Base-by-base conservation (phyloP, 75 land plant genomes). In the Ceratopteris richardii region DNA sequence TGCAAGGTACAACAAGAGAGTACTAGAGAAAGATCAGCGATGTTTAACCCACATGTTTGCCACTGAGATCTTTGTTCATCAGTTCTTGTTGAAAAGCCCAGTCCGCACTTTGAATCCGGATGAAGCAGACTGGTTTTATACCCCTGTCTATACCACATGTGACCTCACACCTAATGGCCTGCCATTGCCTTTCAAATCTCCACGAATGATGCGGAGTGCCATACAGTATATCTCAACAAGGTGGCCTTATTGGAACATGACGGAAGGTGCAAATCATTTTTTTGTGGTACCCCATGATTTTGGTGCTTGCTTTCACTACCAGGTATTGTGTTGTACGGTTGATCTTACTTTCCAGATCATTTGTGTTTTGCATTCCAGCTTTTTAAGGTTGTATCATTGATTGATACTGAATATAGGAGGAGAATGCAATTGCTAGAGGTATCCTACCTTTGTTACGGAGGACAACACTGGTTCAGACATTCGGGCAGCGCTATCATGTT, bases 11-110 rank as follows among this genome's bases (percentile, higher is more conserved):
- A 66, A 66, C 39, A 66, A 1, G 52, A 58, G 36, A 9, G 33
- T 66, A 12, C 22, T 58, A n/a, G 41, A 48, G 14, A 59, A 59
- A 30, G 53, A 48, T 24, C 63, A 24, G 6, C 33, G 63, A 41
- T 58, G 69, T 29, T 40, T 66, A 13, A 66, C 69, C 6, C 69
- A 66, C 44, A 66, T 66, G 63, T 66, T 66, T 59, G 53, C 69
- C 6, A 59, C 69, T 1, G 54, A 66, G 11, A 51, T 66, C 2
- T 58, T 66, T 24, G 29, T 66, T 9, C 63, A 66, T 29, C 23
- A 48, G 9, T 58, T 66, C 29, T 50, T 66, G 17, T 51, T 66
- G 13, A 22, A 50, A 9, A 66, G 53, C 31, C 51, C 62, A 12
- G 55, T 66, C 12, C 31, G 62, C 3, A 66, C 69, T 5, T 31